These are phyloP conservation scores for Mucuna pruriens DNA, from an alignment of 306 rosid genomes.

Conservation along the genomic window DNA sequence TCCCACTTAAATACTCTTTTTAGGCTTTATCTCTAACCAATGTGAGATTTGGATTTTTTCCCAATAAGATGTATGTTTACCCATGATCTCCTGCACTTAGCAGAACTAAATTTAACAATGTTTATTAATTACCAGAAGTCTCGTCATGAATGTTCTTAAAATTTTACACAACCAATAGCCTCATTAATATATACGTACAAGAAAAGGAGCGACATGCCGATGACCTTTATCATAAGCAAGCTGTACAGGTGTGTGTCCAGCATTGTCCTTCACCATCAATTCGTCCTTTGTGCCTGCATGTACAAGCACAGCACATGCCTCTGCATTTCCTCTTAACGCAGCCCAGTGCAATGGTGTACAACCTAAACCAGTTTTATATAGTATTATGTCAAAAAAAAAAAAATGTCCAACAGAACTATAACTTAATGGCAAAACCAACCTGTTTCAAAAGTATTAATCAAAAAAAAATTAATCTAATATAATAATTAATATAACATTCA, in stretches of 20 bases:
- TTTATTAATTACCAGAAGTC: slow-evolving; percentile 33
- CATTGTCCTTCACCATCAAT: slow-evolving; percentile 76
- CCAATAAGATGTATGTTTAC: background rate
- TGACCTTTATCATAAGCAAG: slow-evolving; percentile 96
- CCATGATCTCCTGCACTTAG: slow-evolving; percentile 13
- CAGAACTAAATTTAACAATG: slow-evolving; percentile 33
- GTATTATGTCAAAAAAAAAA: slow-evolving; percentile 27
- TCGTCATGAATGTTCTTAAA: slow-evolving; percentile 14
- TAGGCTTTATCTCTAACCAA: too few species aligned
- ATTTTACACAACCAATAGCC: slow-evolving; percentile 37
- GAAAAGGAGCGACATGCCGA: slow-evolving; percentile 85
- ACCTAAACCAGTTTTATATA: slow-evolving; percentile 57
- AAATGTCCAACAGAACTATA: slow-evolving; percentile 28
- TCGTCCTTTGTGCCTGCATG: slow-evolving; percentile 91
- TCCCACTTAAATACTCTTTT: too few species aligned
- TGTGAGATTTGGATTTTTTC: too few species aligned
- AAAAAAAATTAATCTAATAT: slow-evolving; percentile 8
- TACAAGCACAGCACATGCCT: slow-evolving; percentile 89
- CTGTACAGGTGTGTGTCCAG: slow-evolving; percentile 86
- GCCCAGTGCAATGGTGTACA: slow-evolving; percentile 99
- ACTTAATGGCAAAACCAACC: background rate
- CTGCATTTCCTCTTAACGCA: slow-evolving; percentile 73
- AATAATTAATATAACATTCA: background rate
- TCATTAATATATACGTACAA: slow-evolving; percentile 75
- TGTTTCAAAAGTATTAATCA: background rate